phyloP scores from a whole-genome alignment of 805 yeast genomes.

The Saccharomyces eubayanus region DNA sequence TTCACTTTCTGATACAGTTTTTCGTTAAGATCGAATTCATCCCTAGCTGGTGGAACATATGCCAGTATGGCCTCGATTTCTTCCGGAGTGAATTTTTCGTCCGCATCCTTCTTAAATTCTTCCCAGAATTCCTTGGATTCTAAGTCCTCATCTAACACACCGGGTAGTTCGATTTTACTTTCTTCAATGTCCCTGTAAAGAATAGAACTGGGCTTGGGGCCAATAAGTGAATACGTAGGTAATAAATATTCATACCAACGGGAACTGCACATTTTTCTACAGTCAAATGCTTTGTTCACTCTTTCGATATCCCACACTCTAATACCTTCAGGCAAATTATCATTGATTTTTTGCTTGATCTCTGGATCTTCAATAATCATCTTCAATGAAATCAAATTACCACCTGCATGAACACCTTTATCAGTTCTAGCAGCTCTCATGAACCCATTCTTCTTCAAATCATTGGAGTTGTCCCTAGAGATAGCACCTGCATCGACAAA shows the following conservation, averaged over 20 bases:
- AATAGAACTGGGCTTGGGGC: conserved; percentile 74
- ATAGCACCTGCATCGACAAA: conserved; percentile 82
- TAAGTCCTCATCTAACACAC: conserved; percentile 47
- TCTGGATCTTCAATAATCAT: conserved; percentile 55
- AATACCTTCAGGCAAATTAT: conserved; percentile 71
- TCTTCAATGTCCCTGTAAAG: conserved; percentile 52
- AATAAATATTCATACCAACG: conserved; percentile 88
- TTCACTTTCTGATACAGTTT: conserved; percentile 35
- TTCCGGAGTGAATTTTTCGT: conserved; percentile 26
- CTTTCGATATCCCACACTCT: conserved; percentile 90
- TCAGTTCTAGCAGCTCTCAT: conserved; percentile 86
- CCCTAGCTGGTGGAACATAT: conserved; percentile 32
- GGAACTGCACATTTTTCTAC: conserved; percentile 92
- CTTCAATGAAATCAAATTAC: conserved; percentile 79
- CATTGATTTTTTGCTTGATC: conserved; percentile 64
- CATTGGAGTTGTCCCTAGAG: conserved; percentile 77
- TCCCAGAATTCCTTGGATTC: conserved; percentile 78
- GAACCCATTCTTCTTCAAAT: conserved; percentile 78
- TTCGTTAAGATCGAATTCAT: conserved; percentile 35
- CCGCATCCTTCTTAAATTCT: conserved; percentile 35
- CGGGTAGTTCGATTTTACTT: conserved; percentile 49
- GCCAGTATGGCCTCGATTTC: conserved; percentile 20
- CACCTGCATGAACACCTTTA: conserved; percentile 97
- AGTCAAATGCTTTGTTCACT: conserved; percentile 84
- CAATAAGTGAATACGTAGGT: conserved; percentile 84